A percentile compares a stretch with the other conserved stretches of the same genome.
These are phyloP conservation scores for Penicillium paxilli DNA, from an alignment of 495 filamentous ascomycete species.

Conservation along the genomic window DNA sequence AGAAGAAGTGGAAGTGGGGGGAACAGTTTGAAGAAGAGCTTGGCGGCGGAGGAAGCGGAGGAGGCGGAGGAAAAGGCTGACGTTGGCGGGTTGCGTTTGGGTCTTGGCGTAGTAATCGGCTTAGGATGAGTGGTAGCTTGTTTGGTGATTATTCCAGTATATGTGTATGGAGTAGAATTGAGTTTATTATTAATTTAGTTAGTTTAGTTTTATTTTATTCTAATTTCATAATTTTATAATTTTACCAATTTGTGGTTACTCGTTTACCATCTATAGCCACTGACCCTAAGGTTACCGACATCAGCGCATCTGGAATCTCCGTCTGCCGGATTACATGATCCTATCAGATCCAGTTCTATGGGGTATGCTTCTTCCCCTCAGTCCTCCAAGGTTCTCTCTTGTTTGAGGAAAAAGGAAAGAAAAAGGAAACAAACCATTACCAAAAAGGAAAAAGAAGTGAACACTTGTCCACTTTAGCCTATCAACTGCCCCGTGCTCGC, in stretches of 20 bases:
- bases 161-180: neutral
- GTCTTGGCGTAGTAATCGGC: slow-evolving; percentile 8
- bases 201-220: neutral
- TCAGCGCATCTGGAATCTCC: slow-evolving; percentile 22
- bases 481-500: slow-evolving; percentile 20
- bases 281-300: too few species aligned
- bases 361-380: neutral
- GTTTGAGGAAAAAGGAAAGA: neutral
- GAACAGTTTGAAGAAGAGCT: too few species aligned
- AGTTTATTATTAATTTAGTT: neutral
- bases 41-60: neutral
- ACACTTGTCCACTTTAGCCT: slow-evolving; percentile 22
- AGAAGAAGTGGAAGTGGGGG: neutral
- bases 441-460: slow-evolving; percentile 12
- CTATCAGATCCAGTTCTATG: neutral
- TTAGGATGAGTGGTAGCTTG: neutral
- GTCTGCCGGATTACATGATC: slow-evolving; percentile 30
- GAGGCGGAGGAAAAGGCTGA: neutral
- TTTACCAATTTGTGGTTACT: too few species aligned
- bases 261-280: too few species aligned
- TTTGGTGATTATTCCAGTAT: too few species aligned
- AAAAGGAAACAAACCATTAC: slow-evolving; percentile 18
- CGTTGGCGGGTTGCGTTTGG: neutral
- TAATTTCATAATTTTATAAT: neutral
- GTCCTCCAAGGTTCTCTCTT: neutral